phyloP scores from a whole-genome alignment of 345 rosid species.

The Linum tenue region DNA sequence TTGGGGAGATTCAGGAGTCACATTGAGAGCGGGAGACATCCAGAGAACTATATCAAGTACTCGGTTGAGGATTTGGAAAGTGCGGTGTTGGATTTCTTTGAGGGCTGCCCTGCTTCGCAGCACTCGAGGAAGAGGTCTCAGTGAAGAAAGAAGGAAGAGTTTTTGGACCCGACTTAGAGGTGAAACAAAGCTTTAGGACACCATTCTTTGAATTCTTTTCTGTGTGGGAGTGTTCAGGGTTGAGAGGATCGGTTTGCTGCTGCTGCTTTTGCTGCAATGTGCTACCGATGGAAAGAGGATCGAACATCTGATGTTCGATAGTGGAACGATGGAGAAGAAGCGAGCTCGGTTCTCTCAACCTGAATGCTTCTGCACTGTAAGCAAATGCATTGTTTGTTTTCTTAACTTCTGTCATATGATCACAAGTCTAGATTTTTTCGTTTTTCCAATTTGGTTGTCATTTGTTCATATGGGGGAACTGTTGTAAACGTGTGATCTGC shows the following conservation, averaged over 20 bases:
- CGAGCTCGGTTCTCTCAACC: conserved; percentile 19
- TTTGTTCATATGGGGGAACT: conserved; percentile 42
- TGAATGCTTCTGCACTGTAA: conserved; percentile 49
- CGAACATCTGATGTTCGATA: too few species aligned
- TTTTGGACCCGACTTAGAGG: conserved; percentile 25
- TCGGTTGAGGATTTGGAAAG: conserved; percentile 78
- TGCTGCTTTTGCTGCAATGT: too few species aligned
- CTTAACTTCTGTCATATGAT: too few species aligned
- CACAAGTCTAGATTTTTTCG: conserved; percentile 16
- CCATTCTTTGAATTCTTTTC: conserved; percentile 53
- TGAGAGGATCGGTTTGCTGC: too few species aligned
- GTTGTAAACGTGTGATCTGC: conserved; percentile 29
- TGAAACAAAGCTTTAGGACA: conserved; percentile 22
- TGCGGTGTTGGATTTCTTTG: conserved; percentile 86
- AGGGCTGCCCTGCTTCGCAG: conserved; percentile 68
- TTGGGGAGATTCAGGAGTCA: conserved; percentile 84
- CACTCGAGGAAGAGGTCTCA: conserved; percentile 73
- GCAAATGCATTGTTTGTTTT: conserved; percentile 30
- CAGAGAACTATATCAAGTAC: conserved; percentile 86
- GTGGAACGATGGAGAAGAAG: not conserved
- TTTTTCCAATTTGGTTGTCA: conserved; percentile 21
- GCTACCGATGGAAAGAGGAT: too few species aligned
- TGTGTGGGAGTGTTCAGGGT: too few species aligned
- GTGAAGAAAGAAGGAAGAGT: conserved; percentile 24
- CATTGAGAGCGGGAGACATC: conserved; percentile 89